Base-by-base conservation (phyloP, 75 land plant species). In the Picea sitchensis region DNA sequence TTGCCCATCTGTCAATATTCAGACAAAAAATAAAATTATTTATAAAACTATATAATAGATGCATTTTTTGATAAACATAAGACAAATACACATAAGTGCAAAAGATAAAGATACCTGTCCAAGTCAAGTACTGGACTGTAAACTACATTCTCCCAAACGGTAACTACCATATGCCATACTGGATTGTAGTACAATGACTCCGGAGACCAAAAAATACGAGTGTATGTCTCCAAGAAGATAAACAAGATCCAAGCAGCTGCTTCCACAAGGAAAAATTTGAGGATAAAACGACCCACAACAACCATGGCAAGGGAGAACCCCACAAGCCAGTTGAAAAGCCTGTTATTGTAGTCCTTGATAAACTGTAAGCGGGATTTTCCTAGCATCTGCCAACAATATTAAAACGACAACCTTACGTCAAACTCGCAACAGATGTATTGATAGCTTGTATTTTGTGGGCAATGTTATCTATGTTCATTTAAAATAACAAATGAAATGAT, bases 241-340 rank as follows among this genome's bases (percentile, higher is more conserved):
- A 94, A 94, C 15, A 92, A 65, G 14, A 86, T 65, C 96, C 96
- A 94, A 17, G 95, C 96, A 15, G 80, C 92, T 61, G 92, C 76
- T 76, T 94, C 96, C 72, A 94, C 61, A 61, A 92, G 83, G 51
- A 92, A 65, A 47, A 90, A 90, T 81, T 92, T 94, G 58, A 94
- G 73, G 20, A 92, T 60, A 78, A 94, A 94, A 68, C 96, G 85
- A 14, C 96, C 94, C 51, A 92, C 63, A 61, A 94, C 89, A 59
- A 92, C 96, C 94, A 92, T 87, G 30, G 87, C 88, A 32, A 94
- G 94, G 11, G 96, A 90, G 82, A 94, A 92, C 32, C 86, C 87
- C 82, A 92, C 96, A 80, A 94, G 62, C 96, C 96, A 94, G 80
- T 94, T 94, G 88, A 88, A 94, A 23, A 94, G 96, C 79, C 92